Conservation (phyloP, 768 basidiomycete genomes). For the Chlorophyllum brunneum region DNA sequence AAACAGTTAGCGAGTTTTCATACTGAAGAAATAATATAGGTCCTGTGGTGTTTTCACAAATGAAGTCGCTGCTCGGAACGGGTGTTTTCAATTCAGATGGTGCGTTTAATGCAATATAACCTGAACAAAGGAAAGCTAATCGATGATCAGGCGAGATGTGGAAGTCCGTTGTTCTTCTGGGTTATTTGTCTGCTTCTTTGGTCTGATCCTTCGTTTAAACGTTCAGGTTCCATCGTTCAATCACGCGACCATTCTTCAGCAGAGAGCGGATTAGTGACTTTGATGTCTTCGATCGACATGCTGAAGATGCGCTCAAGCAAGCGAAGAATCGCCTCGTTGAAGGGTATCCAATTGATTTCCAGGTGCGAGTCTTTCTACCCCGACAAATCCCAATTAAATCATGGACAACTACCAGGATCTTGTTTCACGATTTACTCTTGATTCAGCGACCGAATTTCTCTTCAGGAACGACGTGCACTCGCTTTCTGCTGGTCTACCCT, state of each 20-base stretch:
- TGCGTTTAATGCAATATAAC: conserved; percentile 18
- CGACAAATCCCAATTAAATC: background rate
- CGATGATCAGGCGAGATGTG: conserved; percentile 48
- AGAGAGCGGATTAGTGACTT: conserved; percentile 57
- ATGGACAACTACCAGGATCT: conserved; percentile 33
- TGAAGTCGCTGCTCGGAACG: conserved; percentile 40
- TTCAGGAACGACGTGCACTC: conserved; percentile 51
- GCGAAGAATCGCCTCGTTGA: conserved; percentile 39
- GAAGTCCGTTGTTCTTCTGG: conserved; percentile 42
- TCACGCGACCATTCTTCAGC: conserved; percentile 68
- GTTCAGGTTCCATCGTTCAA: conserved; percentile 53
- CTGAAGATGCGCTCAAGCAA: conserved; percentile 39
- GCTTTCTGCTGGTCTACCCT: conserved; percentile 45
- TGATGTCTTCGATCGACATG: conserved; percentile 55
- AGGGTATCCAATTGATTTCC: conserved; percentile 57
- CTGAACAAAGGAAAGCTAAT: background rate
- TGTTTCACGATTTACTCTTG: conserved; percentile 52
- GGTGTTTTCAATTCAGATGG: conserved; percentile 63
- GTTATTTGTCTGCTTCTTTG: background rate
- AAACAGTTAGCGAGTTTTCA: background rate
- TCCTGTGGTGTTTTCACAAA: conserved; percentile 20
- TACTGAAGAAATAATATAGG: conserved; percentile 20
- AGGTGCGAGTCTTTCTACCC: conserved; percentile 29
- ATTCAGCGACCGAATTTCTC: conserved; percentile 60
- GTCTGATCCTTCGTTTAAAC: background rate